These are phyloP conservation scores for Corylus avellana DNA, from an alignment of 306 rosid species.

Conservation along the genomic window DNA sequence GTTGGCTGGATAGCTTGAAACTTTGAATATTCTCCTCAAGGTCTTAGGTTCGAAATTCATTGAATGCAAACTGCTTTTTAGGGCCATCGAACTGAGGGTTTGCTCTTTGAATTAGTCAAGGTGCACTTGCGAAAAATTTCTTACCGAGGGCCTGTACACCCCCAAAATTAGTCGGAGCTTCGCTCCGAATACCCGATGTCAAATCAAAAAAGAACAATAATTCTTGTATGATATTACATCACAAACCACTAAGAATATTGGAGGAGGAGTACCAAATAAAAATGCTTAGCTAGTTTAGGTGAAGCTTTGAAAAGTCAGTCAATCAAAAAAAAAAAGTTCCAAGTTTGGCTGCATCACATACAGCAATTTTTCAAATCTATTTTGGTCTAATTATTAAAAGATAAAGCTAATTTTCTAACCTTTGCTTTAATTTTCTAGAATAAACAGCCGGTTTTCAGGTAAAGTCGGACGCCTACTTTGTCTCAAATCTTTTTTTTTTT, in stretches of 20 bases:
- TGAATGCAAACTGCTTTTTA: too few relatives aligned
- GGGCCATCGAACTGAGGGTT: too few relatives aligned
- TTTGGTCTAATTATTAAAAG: background rate
- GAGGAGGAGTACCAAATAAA: background rate
- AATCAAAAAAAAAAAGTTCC: background rate
- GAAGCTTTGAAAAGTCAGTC: constrained; percentile 9
- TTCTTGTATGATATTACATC: background rate
- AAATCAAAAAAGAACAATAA: background rate
- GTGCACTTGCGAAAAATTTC: too few relatives aligned
- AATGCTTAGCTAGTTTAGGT: constrained; percentile 3
- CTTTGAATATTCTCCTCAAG: too few relatives aligned
- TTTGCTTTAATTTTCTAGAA: background rate
- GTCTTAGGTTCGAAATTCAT: too few relatives aligned
- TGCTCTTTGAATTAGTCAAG: too few relatives aligned
- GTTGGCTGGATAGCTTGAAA: too few relatives aligned
- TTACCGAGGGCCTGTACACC: too few relatives aligned
- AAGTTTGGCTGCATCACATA: background rate
- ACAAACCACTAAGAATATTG: constrained; percentile 1
- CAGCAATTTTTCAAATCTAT: background rate
- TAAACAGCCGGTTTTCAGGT: constrained; percentile 6
- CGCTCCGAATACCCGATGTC: too few relatives aligned
- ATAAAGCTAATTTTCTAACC: background rate
- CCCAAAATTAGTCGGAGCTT: too few relatives aligned
- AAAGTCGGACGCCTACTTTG: background rate
- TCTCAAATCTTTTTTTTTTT: background rate